A percentile compares a stretch with the other conserved stretches of the same genome.
These are phyloP conservation scores for Exophiala sideris DNA, from an alignment of 2,329 filamentous ascomycete genomes.

Conservation along the genomic window DNA sequence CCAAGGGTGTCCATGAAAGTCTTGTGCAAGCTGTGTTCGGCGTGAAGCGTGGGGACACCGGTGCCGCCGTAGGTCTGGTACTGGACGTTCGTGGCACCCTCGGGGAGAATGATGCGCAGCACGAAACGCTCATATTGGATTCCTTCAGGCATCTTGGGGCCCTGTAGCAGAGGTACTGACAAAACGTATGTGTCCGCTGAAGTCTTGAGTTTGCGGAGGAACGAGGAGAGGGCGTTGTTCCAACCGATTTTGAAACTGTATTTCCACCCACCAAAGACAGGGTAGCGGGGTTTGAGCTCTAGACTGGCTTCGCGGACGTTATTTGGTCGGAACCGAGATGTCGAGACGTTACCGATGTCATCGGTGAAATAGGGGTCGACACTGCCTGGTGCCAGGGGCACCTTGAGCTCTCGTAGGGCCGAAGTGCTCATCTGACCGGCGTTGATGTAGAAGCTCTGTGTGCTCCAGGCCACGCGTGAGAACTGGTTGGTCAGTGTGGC, in stretches of 20 bases:
- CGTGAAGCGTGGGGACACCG: conserved; percentile 65
- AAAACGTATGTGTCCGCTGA: conserved; percentile 72
- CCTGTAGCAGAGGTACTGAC: conserved; percentile 89
- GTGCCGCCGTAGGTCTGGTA: conserved; percentile 77
- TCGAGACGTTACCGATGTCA: conserved; percentile 94
- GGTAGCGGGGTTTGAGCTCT: conserved; percentile 89
- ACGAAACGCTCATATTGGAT: conserved; percentile 79
- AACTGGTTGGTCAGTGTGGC: conserved; percentile 73
- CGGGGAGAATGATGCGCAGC: conserved; percentile 80
- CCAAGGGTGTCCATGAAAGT: conserved; percentile 94
- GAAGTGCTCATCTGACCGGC: conserved; percentile 62
- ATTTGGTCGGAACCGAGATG: conserved; percentile 71
- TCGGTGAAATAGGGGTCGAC: conserved; percentile 92
- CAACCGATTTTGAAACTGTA: conserved; percentile 96
- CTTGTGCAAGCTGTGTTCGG: conserved; percentile 64
- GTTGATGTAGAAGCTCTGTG: conserved; percentile 61
- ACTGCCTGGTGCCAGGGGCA: conserved; percentile 75
- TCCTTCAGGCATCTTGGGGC: conserved; percentile 80
- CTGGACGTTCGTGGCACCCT: conserved; percentile 67
- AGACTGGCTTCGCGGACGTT: conserved; percentile 70
- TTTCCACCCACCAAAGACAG: conserved; percentile 97
- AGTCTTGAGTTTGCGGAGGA: conserved; percentile 61
- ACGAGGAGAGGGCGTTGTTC: conserved; percentile 79
- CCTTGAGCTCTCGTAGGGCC: conserved; percentile 76
- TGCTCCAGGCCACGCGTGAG: conserved; percentile 72